A percentile compares a stretch with the other conserved stretches of the same genome.
These are phyloP conservation scores for Psilocybe sp. DNA, from an alignment of 768 basidiomycete genomes.

Conservation along the genomic window DNA sequence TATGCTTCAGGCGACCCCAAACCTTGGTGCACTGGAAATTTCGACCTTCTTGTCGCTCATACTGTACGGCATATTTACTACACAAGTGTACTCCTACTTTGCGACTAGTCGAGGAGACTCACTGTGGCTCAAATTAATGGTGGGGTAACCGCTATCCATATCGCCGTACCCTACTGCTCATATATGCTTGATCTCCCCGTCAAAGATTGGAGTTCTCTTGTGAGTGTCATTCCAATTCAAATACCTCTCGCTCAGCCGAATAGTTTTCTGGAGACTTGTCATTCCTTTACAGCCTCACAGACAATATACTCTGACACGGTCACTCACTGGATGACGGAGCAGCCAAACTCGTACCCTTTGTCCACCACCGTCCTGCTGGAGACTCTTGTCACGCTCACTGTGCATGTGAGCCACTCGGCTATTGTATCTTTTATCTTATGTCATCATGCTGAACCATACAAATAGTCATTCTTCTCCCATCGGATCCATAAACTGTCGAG, in stretches of 20 bases:
- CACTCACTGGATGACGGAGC: neutral
- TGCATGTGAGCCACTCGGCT: constrained; percentile 3
- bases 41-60: no score
- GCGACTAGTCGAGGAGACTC: no score
- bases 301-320: constrained; percentile 12
- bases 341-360: constrained; percentile 11
- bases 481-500: constrained; percentile 11
- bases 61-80: no score
- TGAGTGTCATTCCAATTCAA: neutral
- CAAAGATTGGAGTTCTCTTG: constrained; percentile 1
- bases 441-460: no score
- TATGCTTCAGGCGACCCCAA: no score
- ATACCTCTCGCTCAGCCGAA: neutral
- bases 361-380: constrained; percentile 7
- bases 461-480: constrained; percentile 9
- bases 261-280: constrained; percentile 7
- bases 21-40: no score
- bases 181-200: no score
- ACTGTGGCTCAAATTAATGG: no score
- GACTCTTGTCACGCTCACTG: constrained; percentile 9
- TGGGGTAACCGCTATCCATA: no score
- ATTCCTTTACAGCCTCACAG: constrained; percentile 9
- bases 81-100: no score
- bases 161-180: no score
- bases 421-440: neutral